These are phyloP conservation scores for Pseudogymnoascus destructans DNA, from an alignment of 2,329 filamentous ascomycete genomes.

Conservation along the genomic window DNA sequence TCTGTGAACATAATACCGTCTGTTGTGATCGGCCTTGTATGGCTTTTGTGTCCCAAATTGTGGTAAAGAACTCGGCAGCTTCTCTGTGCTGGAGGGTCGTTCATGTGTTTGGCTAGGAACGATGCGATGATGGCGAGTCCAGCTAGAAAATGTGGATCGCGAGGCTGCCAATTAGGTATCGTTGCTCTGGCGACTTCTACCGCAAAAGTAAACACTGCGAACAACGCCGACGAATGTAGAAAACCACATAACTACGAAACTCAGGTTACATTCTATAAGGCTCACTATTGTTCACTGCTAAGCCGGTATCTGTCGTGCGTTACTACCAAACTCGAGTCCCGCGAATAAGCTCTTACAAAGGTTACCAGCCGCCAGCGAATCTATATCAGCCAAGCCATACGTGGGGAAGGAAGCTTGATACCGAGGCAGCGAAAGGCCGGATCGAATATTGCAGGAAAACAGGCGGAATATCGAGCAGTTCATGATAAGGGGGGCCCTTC, in stretches of 20 bases:
- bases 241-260: background rate
- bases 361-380: background rate
- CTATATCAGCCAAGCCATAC: background rate
- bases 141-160: slow-evolving; percentile 7
- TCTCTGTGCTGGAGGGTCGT: background rate
- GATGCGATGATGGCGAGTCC: background rate
- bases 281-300: too few relatives aligned
- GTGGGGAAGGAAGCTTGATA: slow-evolving; percentile 1
- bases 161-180: slow-evolving; percentile 3
- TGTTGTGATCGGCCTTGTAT: background rate
- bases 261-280: background rate
- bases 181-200: slow-evolving; percentile 7
- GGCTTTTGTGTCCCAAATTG: background rate
- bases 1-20: background rate
- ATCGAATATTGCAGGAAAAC: background rate
- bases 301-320: background rate
- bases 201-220: slow-evolving; percentile 5
- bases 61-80: background rate
- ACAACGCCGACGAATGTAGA: background rate
- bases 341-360: background rate
- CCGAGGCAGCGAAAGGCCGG: background rate
- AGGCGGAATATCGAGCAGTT: background rate
- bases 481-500: background rate
- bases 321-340: background rate
- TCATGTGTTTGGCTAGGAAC: background rate